These are phyloP conservation scores for Boletus sp. DNA, from an alignment of 768 basidiomycete genomes.

Conservation along the genomic window DNA sequence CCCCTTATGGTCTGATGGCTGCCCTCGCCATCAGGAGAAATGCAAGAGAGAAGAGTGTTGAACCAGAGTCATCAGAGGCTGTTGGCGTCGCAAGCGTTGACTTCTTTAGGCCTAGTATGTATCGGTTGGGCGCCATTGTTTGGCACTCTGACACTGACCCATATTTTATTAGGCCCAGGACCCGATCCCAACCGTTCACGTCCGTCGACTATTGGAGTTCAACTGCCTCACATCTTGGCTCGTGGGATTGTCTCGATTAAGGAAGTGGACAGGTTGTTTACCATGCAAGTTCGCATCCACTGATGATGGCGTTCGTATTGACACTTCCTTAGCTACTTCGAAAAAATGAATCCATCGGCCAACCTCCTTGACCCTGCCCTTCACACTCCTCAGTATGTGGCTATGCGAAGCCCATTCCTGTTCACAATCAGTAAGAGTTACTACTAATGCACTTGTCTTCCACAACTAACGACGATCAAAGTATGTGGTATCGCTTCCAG, in stretches of 20 bases:
- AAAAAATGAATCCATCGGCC: slow-evolving; percentile 75
- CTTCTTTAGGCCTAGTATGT: slow-evolving; percentile 67
- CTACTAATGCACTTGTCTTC: neutral
- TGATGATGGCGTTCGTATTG: neutral
- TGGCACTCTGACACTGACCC: neutral
- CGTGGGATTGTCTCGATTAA: slow-evolving; percentile 58
- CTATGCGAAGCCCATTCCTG: slow-evolving; percentile 83
- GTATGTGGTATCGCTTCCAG: slow-evolving; percentile 89
- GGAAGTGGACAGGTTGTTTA: slow-evolving; percentile 72
- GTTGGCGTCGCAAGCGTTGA: slow-evolving; percentile 65
- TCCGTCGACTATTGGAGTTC: slow-evolving; percentile 43
- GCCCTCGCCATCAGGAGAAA: slow-evolving; percentile 51
- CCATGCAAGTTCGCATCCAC: slow-evolving; percentile 47
- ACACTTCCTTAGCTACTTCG: slow-evolving; percentile 56
- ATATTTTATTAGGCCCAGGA: slow-evolving; percentile 36
- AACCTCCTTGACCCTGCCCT: slow-evolving; percentile 79
- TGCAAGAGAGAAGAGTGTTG: slow-evolving; percentile 42
- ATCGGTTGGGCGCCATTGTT: neutral
- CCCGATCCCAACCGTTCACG: slow-evolving; percentile 41
- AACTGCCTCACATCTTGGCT: slow-evolving; percentile 62
- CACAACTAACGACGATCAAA: slow-evolving; percentile 30
- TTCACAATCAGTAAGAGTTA: slow-evolving; percentile 80
- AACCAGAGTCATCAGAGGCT: slow-evolving; percentile 44
- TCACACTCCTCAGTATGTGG: slow-evolving; percentile 80
- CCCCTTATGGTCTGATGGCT: slow-evolving; percentile 79